Evolutionary conservation across 305 asterid species (phyloP), one percentile per base, ranked within the genome.

Genomic region (Solanum chacoense): DNA sequence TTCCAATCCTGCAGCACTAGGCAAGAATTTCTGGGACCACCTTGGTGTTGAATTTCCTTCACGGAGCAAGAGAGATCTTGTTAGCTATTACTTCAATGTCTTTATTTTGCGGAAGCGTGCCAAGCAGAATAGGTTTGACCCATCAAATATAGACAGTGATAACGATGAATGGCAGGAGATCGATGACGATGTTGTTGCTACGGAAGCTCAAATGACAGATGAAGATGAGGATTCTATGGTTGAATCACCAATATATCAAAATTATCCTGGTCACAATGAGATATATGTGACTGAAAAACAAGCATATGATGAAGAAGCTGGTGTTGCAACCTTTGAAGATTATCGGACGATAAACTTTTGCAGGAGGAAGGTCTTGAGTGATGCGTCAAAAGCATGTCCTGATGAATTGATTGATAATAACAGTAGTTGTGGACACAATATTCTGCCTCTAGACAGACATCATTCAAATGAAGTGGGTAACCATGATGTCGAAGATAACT

Each of bases 41-140:
- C 97, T 96, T 32, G 85, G 90, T 8, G 87, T 86, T 34, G 95
- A 89, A 86, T 95, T 94, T 88, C 97, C 99, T n/a, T 89, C 90
- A 8, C 90, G 95, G 86, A 91, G 93, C 16, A 94, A 73, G 91
- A 91, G 88, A 90, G 98, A 96, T 75, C 93, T 96, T 13, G 94
- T 95, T 85, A 93, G 98, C 85, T 96, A 95, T 88, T 96, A 96
- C 88, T 95, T 95, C 76, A 95, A 96, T 59, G 98, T 94, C 89
- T 95, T 95, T 87, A 92, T 96, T 94, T 94, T 96, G 32, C 92
- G 90, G 26, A 94, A 89, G 84, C 93, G 98, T 72, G 95, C 98
- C 28, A 92, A 91, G 80, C 99, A 96, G 92, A 96, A 96, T 91
- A 91, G 98, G 80, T 91, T 92, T 85, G 93, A 94, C 85, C 79